Base-by-base conservation (phyloP, 2,329 filamentous ascomycete species). In the Apiospora arundinis region DNA sequence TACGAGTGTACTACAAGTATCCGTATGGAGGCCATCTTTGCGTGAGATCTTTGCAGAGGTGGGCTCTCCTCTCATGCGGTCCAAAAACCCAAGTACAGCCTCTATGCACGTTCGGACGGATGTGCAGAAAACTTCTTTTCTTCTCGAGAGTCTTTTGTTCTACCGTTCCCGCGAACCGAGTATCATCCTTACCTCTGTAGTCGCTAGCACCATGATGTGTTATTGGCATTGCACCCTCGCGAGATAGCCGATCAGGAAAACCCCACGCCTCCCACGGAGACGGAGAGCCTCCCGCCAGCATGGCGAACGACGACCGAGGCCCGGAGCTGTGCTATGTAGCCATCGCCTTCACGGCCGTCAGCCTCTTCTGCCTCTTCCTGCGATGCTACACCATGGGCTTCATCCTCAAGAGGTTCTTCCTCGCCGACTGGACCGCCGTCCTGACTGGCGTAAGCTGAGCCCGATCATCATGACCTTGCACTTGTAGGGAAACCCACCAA, bases 351-450 rank as follows among this genome's bases (percentile, higher is more conserved):
- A 78, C 86, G 56, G 74, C 73, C 25, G 72, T 85, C 23, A 85
- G 80, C 69, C 85, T 82, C 81, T 69, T 85, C 18, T 82, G 84
- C 37, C 82, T 87, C 46, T 76, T 78, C 16, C 76, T 87, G 48
- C 80, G 85, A 70, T 81, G 77, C 18, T 86, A 85, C 75, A 85
- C 84, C 21, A 80, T 84, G 72, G 78, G 77, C 4, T 77, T 82
- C 25, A 76, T 87, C 73, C 86, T 83, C 73, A 84, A 83, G 52
- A 79, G 80, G 69, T 71, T 72, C 45, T 69, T 63, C 49, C 45
- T 68, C n/a, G 71, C 67, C 40, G 71, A 72, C 40, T 72, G 71
- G 71, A 25, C 70, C 28, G 69, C 71, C 16, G 67, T 71, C 32
- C 23, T 71, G 21, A 68, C 71, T 11, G 32, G 67, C 40, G 71